These are phyloP conservation scores for Aspergillus brunneoviolaceus DNA, from an alignment of 2,329 filamentous ascomycete species.

Conservation along the genomic window DNA sequence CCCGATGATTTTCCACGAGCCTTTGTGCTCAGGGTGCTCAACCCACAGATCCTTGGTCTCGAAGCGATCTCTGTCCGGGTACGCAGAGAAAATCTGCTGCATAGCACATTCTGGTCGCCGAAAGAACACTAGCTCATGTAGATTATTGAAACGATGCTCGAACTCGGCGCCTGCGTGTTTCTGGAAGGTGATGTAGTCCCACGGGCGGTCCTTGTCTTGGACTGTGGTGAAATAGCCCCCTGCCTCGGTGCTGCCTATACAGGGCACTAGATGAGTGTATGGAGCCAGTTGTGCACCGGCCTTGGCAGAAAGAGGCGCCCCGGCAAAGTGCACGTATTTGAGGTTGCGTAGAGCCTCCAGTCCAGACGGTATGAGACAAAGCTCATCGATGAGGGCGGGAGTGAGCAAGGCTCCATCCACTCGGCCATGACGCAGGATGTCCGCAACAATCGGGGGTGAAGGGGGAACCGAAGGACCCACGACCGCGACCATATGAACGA, in stretches of 20 bases:
- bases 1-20: slow-evolving; percentile 28
- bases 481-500: slow-evolving; percentile 15
- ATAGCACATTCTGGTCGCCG: slow-evolving; percentile 13
- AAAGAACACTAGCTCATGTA: slow-evolving; percentile 26
- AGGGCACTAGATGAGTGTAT: slow-evolving; percentile 18
- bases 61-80: slow-evolving; percentile 20
- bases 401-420: slow-evolving; percentile 21
- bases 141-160: slow-evolving; percentile 12
- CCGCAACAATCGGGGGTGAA: slow-evolving; percentile 11
- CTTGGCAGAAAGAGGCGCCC: slow-evolving; percentile 27
- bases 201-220: slow-evolving; percentile 13
- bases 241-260: slow-evolving; percentile 26
- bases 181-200: slow-evolving; percentile 23
- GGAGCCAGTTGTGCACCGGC: slow-evolving; percentile 23
- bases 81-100: slow-evolving; percentile 23
- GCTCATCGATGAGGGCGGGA: slow-evolving; percentile 24
- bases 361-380: slow-evolving; percentile 15
- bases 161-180: slow-evolving; percentile 17
- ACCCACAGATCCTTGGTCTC: slow-evolving; percentile 26
- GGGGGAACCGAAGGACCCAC: slow-evolving; percentile 20
- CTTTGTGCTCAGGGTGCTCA: slow-evolving; percentile 24
- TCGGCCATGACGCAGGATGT: slow-evolving; percentile 20
- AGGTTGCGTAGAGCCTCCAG: slow-evolving; percentile 19
- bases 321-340: slow-evolving; percentile 19
- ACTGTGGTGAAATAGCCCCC: slow-evolving; percentile 18